A percentile compares a stretch with the other conserved stretches of the same genome.
phyloP scores from a whole-genome alignment of 2,329 filamentous ascomycete species.

The Madurella fahalii region DNA sequence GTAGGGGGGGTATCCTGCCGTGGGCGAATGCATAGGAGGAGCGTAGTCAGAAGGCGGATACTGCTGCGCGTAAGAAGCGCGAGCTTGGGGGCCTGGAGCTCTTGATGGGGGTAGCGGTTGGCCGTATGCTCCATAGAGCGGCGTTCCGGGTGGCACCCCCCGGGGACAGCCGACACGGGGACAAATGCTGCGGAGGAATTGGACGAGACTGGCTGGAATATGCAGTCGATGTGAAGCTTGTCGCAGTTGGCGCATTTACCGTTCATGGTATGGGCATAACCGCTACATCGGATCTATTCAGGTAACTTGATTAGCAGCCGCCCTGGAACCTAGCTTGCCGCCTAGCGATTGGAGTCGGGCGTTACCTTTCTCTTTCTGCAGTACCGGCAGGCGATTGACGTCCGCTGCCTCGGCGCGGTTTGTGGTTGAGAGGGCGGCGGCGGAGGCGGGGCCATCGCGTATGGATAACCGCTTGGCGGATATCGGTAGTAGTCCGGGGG shows the following conservation, averaged over 20 bases:
- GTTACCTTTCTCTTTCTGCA: conserved; percentile 58
- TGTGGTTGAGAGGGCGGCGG: conserved; percentile 39
- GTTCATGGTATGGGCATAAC: conserved; percentile 55
- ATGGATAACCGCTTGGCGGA: conserved; percentile 25
- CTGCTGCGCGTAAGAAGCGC: conserved; percentile 23
- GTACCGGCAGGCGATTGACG: conserved; percentile 57
- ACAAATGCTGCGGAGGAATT: conserved; percentile 56
- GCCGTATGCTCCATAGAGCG: conserved; percentile 54
- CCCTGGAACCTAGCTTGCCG: neutral
- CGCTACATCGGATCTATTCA: conserved; percentile 55
- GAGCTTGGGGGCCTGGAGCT: conserved; percentile 15
- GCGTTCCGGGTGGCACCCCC: conserved; percentile 55
- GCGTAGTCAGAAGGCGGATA: conserved; percentile 22
- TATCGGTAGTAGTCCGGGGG: conserved; percentile 30
- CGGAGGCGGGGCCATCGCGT: conserved; percentile 15
- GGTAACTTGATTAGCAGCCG: conserved; percentile 22
- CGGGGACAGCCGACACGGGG: conserved; percentile 54
- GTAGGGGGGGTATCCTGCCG: conserved; percentile 34
- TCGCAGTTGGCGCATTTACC: conserved; percentile 60
- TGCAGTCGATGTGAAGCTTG: conserved; percentile 58
- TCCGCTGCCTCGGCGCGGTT: conserved; percentile 54
- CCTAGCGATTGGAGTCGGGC: neutral
- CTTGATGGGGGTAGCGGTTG: conserved; percentile 43
- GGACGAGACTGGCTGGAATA: conserved; percentile 57
- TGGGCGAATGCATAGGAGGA: conserved; percentile 34